A percentile compares a stretch with the other conserved stretches of the same genome.
These are phyloP conservation scores for Lentinula edodes DNA, from an alignment of 768 basidiomycete species.

Conservation along the genomic window DNA sequence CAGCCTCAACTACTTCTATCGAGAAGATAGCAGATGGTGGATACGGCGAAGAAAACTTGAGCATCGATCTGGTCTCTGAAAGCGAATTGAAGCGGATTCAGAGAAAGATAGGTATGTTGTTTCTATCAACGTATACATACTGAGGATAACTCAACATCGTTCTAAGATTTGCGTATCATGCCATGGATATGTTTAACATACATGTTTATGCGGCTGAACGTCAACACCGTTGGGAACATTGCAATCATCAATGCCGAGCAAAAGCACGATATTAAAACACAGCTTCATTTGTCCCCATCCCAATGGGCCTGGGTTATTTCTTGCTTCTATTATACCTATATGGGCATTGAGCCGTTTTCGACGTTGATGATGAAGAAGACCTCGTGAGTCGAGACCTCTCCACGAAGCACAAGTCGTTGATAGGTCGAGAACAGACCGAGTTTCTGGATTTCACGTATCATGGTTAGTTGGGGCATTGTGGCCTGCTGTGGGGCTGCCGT, in stretches of 20 bases:
- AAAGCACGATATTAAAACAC: constrained; percentile 5
- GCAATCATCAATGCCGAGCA: constrained; percentile 3
- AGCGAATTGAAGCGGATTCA: background rate
- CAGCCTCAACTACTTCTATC: background rate
- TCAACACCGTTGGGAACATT: constrained; percentile 2
- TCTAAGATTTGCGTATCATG: constrained; percentile 1
- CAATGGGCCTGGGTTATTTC: constrained; percentile 5
- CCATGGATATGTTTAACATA: constrained; percentile 6
- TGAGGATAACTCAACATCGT: background rate
- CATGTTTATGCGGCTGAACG: constrained; percentile 5
- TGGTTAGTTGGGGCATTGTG: constrained; percentile 6
- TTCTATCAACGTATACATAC: background rate
- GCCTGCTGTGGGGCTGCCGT: constrained; percentile 5
- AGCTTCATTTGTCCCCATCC: background rate
- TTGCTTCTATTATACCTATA: constrained; percentile 1
- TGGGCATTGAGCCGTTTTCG: constrained; percentile 1
- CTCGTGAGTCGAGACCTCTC: background rate
- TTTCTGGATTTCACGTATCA: constrained; percentile 3
- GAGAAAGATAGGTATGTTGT: background rate
- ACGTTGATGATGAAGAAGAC: constrained; percentile 6
- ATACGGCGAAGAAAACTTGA: background rate
- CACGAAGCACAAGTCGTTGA: background rate
- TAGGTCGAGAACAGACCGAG: background rate
- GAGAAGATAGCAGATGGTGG: background rate
- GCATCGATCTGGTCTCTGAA: background rate